phyloP scores from a whole-genome alignment of 768 basidiomycete genomes.

The Trametes sanguinea region DNA sequence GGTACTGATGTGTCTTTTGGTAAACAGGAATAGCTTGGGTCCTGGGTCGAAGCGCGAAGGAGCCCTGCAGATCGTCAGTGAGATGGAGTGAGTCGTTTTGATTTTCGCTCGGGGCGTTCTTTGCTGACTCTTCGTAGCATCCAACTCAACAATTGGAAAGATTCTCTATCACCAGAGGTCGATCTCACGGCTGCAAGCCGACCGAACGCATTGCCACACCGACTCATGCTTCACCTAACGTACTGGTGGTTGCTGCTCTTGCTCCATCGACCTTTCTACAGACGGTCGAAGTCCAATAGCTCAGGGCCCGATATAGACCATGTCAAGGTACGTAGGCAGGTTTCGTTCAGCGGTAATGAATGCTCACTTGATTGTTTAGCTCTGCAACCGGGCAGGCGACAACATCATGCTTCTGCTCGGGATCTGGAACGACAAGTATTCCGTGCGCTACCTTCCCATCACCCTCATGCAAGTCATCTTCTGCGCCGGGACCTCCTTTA shows the following conservation, averaged over 20 bases:
- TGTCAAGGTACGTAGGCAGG: slow-evolving; percentile 44
- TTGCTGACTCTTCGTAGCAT: slow-evolving; percentile 20
- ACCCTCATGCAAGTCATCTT: slow-evolving; percentile 59
- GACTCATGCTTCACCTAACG: slow-evolving; percentile 55
- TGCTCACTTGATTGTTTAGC: slow-evolving; percentile 30
- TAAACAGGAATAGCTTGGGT: slow-evolving; percentile 45
- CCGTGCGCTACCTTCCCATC: slow-evolving; percentile 58
- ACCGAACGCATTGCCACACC: slow-evolving; percentile 51
- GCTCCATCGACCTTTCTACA: slow-evolving; percentile 55
- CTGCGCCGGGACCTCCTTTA: slow-evolving; percentile 59
- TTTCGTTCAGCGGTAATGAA: neutral
- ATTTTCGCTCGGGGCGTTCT: neutral
- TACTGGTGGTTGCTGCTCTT: slow-evolving; percentile 64
- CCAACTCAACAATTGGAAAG: slow-evolving; percentile 41
- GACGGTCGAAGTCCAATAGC: slow-evolving; percentile 35
- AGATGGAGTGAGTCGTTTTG: slow-evolving; percentile 47
- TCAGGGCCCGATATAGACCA: slow-evolving; percentile 46
- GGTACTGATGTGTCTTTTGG: neutral
- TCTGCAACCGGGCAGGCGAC: slow-evolving; percentile 55
- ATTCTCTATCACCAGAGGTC: slow-evolving; percentile 43
- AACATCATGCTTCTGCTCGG: slow-evolving; percentile 55
- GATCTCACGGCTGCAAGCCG: slow-evolving; percentile 51
- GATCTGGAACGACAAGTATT: slow-evolving; percentile 54
- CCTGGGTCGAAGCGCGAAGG: slow-evolving; percentile 43
- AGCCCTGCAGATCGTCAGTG: slow-evolving; percentile 50